These are phyloP conservation scores for Penicillium manginii DNA, from an alignment of 495 filamentous ascomycete genomes.

Conservation along the genomic window DNA sequence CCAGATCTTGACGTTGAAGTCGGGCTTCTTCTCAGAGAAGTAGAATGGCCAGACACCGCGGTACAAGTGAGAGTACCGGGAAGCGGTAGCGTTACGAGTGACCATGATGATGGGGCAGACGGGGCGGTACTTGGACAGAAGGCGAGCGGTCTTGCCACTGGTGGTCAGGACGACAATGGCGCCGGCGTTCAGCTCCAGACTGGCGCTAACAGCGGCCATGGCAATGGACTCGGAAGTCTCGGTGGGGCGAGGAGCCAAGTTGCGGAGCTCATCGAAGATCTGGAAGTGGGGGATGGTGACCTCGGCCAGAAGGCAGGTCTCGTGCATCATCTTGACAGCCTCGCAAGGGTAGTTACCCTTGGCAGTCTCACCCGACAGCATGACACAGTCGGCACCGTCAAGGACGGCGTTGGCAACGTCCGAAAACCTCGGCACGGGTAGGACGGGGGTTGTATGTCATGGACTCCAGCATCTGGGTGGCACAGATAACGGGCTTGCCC, in stretches of 20 bases:
- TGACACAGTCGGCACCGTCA: conserved; percentile 98
- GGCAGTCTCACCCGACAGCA: conserved; percentile 98
- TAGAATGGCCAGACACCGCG: conserved; percentile 97
- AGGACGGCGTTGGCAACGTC: conserved; percentile 98
- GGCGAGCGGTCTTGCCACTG: conserved; percentile 86
- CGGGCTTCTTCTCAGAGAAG: conserved; percentile 89
- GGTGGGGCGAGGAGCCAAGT: conserved; percentile 77
- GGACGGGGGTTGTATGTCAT: conserved; percentile 99
- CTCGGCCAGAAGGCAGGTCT: conserved; percentile 94
- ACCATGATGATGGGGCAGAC: conserved; percentile 99
- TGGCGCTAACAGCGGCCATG: conserved; percentile 93
- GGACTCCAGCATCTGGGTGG: conserved; percentile 92
- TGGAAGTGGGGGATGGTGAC: conserved; percentile 95
- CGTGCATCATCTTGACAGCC: conserved; percentile 95
- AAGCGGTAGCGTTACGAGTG: conserved; percentile 79
- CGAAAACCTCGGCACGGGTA: conserved; percentile 95
- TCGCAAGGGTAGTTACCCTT: conserved; percentile 94
- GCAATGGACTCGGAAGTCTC: conserved; percentile 87
- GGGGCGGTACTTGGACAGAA: conserved; percentile 96
- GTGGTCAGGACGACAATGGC: conserved; percentile 95
- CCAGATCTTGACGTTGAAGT: conserved; percentile 88
- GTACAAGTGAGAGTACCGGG: conserved; percentile 92
- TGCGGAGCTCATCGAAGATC: conserved; percentile 93
- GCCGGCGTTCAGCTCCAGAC: conserved; percentile 92
- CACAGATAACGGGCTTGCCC: conserved; percentile 97